These are phyloP conservation scores for Heterobasidion annosum DNA, from an alignment of 1,284 basidiomycete genomes.

Conservation along the genomic window DNA sequence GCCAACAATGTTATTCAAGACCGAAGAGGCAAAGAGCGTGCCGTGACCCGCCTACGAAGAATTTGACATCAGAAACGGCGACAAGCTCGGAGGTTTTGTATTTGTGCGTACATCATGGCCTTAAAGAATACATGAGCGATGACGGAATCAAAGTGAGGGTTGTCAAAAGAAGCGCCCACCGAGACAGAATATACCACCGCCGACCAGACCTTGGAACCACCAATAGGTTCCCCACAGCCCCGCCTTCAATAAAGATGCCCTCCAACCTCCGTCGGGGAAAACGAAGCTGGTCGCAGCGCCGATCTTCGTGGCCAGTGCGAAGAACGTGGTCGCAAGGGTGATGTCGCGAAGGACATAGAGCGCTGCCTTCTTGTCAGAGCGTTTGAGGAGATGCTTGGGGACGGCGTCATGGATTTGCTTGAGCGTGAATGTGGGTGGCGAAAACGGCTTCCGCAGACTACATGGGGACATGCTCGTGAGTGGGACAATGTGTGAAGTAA, in stretches of 20 bases:
- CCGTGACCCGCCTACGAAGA: slow-evolving; percentile 26
- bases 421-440: slow-evolving; percentile 32
- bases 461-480: neutral
- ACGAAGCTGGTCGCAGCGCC: slow-evolving; percentile 17
- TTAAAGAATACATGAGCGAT: slow-evolving; percentile 8
- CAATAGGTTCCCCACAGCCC: slow-evolving; percentile 34
- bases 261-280: slow-evolving; percentile 14
- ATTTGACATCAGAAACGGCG: neutral
- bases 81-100: neutral
- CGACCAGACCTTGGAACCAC: slow-evolving; percentile 39
- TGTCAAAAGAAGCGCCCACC: slow-evolving; percentile 22
- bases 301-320: slow-evolving; percentile 30
- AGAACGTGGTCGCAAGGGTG: slow-evolving; percentile 27
- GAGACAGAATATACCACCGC: slow-evolving; percentile 40
- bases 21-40: slow-evolving; percentile 24
- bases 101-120: slow-evolving; percentile 20
- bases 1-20: slow-evolving; percentile 27
- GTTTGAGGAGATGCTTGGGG: slow-evolving; percentile 43
- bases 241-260: slow-evolving; percentile 15
- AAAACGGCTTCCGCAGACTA: slow-evolving; percentile 25
- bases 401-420: slow-evolving; percentile 39
- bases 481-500: neutral
- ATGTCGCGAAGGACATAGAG: slow-evolving; percentile 34
- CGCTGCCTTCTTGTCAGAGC: slow-evolving; percentile 21
- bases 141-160: neutral